These are phyloP conservation scores for Fragaria nilgerrensis DNA, from an alignment of 306 rosid species.

Conservation along the genomic window DNA sequence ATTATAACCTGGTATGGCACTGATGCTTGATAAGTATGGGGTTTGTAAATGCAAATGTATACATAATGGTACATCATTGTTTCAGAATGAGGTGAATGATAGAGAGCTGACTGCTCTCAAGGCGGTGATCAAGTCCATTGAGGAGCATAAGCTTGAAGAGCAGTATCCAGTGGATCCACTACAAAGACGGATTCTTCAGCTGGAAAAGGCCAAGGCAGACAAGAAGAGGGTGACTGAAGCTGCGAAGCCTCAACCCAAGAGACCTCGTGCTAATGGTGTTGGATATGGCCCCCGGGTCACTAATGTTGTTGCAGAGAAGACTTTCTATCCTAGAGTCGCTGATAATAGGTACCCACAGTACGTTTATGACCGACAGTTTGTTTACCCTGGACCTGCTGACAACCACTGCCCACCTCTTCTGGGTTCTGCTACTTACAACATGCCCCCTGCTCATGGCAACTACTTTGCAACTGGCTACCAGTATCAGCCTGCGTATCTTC, in stretches of 20 bases:
- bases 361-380: conserved; percentile 67
- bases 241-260: conserved; percentile 90
- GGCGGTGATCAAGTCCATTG: conserved; percentile 77
- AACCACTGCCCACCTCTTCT: conserved; percentile 63
- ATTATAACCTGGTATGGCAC: neutral
- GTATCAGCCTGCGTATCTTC: conserved; percentile 90
- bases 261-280: conserved; percentile 81
- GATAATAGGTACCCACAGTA: conserved; percentile 90
- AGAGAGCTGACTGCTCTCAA: conserved; percentile 87
- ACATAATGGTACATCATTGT: conserved; percentile 20
- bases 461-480: conserved; percentile 90
- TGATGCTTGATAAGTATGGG: conserved; percentile 14
- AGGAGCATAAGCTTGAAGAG: conserved; percentile 93
- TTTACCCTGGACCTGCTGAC: conserved; percentile 69
- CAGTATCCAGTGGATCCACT: conserved; percentile 78
- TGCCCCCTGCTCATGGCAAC: conserved; percentile 75
- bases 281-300: conserved; percentile 68
- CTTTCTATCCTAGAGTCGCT: conserved; percentile 67
- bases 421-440: conserved; percentile 64
- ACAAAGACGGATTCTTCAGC: conserved; percentile 64
- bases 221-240: conserved; percentile 88
- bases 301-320: conserved; percentile 61
- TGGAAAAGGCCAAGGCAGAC: conserved; percentile 96
- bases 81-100: conserved; percentile 81
- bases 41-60: neutral